Evolutionary conservation across 208 protist species (phyloP), one percentile per base, ranked within the genome.

Genomic region (Strigomonas galati): DNA sequence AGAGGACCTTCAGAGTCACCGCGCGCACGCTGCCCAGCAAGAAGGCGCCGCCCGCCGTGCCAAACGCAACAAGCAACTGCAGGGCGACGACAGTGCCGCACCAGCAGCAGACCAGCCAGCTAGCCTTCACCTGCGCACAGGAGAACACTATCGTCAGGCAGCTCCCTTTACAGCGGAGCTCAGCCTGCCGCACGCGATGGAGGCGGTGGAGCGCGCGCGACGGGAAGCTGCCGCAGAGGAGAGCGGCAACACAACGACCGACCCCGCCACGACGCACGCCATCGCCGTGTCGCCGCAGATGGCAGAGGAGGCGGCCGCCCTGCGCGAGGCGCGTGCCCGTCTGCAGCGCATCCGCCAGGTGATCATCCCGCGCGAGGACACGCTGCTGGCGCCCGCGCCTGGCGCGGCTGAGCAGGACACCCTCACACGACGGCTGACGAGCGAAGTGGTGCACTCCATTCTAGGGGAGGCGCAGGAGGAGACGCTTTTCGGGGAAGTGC

Each of bases 381-480:
- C 35, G 35, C 7, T 40, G 10, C 35, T 10, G 35, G 35, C 35
- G 35, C 35, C 7, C 35, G 7, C 35, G 35, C 35, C 35, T 10
- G 56, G 15, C 28, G 30, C 48, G 10, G 67, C 54, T 6, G 40
- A 10, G 35, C 48, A 12, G 31, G 52, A 40, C 17, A 56, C 24
- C 4, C 26, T 86, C n/a, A 21, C 51, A 1, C 53, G 70, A 57
- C 26, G 67, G 1, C 60, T 87, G 27, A 62, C 64, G 21, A 74
- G 62, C 17, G 81, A 87, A 44, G 63, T 67, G 28, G 71, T 87
- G 64, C 74, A 80, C 51, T 71, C 58, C 46, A 67, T 87, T 40
- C 66, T 87, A 27, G 81, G 74, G 5, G 71, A 73, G 28, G 63
- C 62, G 43, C 40, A 48, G n/a, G 81, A 81, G 61, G 57, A 53